These are phyloP conservation scores for Candida sanyaensis DNA, from an alignment of 1,139 yeast species.

Conservation along the genomic window DNA sequence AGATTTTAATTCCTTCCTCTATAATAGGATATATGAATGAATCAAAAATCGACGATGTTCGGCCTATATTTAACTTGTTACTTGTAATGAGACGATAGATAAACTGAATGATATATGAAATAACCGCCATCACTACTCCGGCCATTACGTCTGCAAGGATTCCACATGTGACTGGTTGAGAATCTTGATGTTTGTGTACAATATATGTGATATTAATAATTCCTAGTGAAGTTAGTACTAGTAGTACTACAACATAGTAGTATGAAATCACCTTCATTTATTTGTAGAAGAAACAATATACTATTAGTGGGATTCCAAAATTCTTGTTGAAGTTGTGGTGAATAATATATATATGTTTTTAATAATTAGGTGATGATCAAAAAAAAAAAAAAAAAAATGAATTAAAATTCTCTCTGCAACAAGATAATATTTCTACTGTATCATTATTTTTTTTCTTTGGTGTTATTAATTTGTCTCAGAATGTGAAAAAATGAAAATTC, in stretches of 20 bases:
- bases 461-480: too few species aligned
- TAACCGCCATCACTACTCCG: slow-evolving; percentile 7
- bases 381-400: too few species aligned
- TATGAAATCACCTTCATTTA: not conserved
- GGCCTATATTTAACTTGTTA: not conserved
- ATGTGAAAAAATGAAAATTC: too few species aligned
- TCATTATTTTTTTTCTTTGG: too few species aligned
- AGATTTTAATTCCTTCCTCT: slow-evolving; percentile 10
- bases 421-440: too few species aligned
- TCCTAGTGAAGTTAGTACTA: not conserved
- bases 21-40: slow-evolving; percentile 13
- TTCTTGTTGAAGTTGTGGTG: not conserved
- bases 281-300: too few species aligned
- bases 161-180: not conserved
- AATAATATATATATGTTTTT: too few species aligned
- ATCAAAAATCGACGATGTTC: slow-evolving; percentile 3
- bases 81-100: not conserved
- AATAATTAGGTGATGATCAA: not conserved
- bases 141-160: slow-evolving; percentile 7
- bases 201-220: slow-evolving; percentile 1
- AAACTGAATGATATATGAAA: slow-evolving; percentile 3
- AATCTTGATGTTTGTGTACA: not conserved
- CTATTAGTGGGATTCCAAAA: not conserved
- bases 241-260: slow-evolving; percentile 1
- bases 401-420: too few species aligned